Percentiles rank a stretch among this genome's conserved stretches.
Evolutionary conservation across 805 yeast species (phyloP).

Genomic region (Debaryomyces hansenii): DNA sequence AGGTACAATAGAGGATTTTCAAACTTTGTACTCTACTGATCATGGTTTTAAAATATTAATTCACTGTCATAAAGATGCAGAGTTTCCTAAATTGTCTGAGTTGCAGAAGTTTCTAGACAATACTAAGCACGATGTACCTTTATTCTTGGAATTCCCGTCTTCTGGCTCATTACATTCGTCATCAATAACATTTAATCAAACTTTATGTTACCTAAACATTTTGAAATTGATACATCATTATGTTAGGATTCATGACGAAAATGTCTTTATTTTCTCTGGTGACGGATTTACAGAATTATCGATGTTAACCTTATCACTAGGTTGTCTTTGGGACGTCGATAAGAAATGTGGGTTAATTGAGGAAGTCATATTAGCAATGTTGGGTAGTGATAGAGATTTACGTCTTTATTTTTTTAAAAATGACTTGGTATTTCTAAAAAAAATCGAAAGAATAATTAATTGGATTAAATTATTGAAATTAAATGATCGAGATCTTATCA

Average conservation of each 20-base stretch:
- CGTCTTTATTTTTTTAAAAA: slow-evolving; percentile 30
- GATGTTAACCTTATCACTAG: slow-evolving; percentile 19
- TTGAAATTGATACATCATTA: slow-evolving; percentile 26
- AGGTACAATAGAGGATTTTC: slow-evolving; percentile 33
- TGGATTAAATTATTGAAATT: slow-evolving; percentile 8
- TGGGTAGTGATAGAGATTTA: slow-evolving; percentile 6
- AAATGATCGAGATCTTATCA: not conserved
- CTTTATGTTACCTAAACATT: slow-evolving; percentile 27
- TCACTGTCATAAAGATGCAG: slow-evolving; percentile 57
- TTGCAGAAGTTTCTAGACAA: slow-evolving; percentile 19
- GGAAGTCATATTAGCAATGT: slow-evolving; percentile 22
- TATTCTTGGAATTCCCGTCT: slow-evolving; percentile 35
- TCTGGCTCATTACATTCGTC: slow-evolving; percentile 23
- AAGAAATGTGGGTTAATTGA: slow-evolving; percentile 12
- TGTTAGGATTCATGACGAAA: slow-evolving; percentile 14
- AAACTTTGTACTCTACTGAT: slow-evolving; percentile 12
- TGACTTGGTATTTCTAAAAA: slow-evolving; percentile 29
- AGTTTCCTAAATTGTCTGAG: slow-evolving; percentile 45
- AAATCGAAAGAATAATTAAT: slow-evolving; percentile 28
- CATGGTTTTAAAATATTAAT: slow-evolving; percentile 51
- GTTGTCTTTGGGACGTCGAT: slow-evolving; percentile 4
- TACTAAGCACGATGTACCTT: slow-evolving; percentile 1
- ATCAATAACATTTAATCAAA: slow-evolving; percentile 21
- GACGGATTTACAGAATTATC: slow-evolving; percentile 42
- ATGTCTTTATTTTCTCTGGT: slow-evolving; percentile 31